Conservation (phyloP, 208 protist species). For the Leishmania lainsoni region DNA sequence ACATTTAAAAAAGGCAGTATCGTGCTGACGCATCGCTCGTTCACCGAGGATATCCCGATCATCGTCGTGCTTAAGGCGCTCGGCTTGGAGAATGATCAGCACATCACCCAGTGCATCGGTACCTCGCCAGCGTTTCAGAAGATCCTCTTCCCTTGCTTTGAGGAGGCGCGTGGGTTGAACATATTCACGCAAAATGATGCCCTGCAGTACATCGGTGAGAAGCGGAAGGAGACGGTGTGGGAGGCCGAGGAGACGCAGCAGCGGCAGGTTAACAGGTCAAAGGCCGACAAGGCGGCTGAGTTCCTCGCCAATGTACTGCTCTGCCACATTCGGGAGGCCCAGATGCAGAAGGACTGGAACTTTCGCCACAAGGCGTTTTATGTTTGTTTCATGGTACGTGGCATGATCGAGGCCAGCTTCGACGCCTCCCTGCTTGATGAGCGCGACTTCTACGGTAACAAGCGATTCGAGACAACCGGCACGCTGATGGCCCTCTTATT, state of each 20-base stretch:
- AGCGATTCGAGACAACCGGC: slow-evolving; percentile 98
- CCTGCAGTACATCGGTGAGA: slow-evolving; percentile 97
- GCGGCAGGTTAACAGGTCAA: slow-evolving; percentile 72
- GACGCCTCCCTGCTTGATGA: slow-evolving; percentile 95
- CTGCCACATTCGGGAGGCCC: slow-evolving; percentile 93
- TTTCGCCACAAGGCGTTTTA: slow-evolving; percentile 98
- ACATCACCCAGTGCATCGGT: slow-evolving; percentile 98
- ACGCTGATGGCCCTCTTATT: slow-evolving; percentile 99
- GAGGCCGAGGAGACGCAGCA: slow-evolving; percentile 72
- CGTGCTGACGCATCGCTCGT: slow-evolving; percentile 98
- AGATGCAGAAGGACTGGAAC: slow-evolving; percentile 94
- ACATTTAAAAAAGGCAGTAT: slow-evolving; percentile 95
- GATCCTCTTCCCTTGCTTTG: slow-evolving; percentile 96
- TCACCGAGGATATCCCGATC: slow-evolving; percentile 98
- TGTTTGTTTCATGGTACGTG: slow-evolving; percentile 97
- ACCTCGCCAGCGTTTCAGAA: slow-evolving; percentile 85
- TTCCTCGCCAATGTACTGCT: slow-evolving; percentile 95
- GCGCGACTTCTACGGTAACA: slow-evolving; percentile 99
- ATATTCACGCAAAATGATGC: slow-evolving; percentile 95
- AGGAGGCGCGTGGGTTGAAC: slow-evolving; percentile 85
- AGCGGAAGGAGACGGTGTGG: slow-evolving; percentile 80
- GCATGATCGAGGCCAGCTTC: slow-evolving; percentile 95
- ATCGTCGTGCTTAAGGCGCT: slow-evolving; percentile 98
- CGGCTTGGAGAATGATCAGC: slow-evolving; percentile 98
- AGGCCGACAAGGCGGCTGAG: slow-evolving; percentile 94